Evolutionary conservation across 2,329 filamentous ascomycete species (phyloP).

Genomic region (Hypoxylon sp.): DNA sequence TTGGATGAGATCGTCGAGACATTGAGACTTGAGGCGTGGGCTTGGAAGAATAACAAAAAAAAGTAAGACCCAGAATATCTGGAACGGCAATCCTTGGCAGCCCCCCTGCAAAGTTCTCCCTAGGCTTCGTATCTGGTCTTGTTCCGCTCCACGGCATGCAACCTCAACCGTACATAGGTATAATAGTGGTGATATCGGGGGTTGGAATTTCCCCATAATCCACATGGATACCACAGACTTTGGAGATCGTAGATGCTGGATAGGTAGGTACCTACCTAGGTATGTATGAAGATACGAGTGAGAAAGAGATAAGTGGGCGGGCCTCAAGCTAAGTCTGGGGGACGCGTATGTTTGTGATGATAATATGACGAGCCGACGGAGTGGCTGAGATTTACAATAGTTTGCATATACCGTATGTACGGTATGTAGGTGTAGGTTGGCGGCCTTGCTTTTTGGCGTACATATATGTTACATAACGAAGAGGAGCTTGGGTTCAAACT

Average conservation of each 20-base stretch:
- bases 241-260: constrained; percentile 3
- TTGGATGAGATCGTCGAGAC: constrained; percentile 32
- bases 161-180: constrained; percentile 16
- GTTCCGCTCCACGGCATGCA: constrained; percentile 27
- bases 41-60: constrained; percentile 13
- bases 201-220: constrained; percentile 21
- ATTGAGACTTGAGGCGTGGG: constrained; percentile 24
- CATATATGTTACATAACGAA: constrained; percentile 20
- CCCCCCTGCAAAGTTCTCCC: constrained; percentile 29
- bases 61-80: constrained; percentile 39
- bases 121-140: constrained; percentile 30
- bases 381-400: background rate
- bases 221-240: background rate
- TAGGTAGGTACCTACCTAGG: too few species aligned
- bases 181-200: constrained; percentile 28
- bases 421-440: constrained; percentile 1
- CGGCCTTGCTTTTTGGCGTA: background rate
- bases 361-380: constrained; percentile 18
- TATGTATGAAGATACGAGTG: constrained; percentile 9
- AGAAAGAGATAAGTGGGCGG: constrained; percentile 10
- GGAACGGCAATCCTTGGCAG: constrained; percentile 39
- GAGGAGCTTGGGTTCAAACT: constrained; percentile 8
- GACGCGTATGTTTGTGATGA: constrained; percentile 35
- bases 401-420: background rate
- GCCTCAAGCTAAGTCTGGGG: constrained; percentile 7